Evolutionary conservation across 257 asterid genomes (phyloP), one percentile per base, ranked within the genome.

Genomic region (Lantana camara): DNA sequence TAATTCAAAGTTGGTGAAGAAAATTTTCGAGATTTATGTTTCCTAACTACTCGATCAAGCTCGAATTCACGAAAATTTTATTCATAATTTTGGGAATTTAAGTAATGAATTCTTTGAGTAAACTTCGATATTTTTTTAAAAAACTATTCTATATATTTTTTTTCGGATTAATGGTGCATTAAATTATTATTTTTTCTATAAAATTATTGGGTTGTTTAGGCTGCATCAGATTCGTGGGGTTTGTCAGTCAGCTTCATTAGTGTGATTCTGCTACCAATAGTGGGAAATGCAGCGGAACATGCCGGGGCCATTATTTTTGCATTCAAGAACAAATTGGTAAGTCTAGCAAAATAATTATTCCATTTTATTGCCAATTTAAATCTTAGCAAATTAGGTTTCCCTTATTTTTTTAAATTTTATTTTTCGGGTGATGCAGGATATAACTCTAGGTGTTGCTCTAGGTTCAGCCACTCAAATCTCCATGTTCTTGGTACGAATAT

Each of bases 261-360:
- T 27, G 76, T 93, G 22, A 93, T 93, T 74, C 64, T 93, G 63
- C 82, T 93, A 45, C 99, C 99, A 40, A 90, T 93, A 60, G 97
- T 85, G 51, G 99, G 99, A 50, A 93, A 93, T 55, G 97, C 99
- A 46, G 96, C 96, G 4, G 99, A 93, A 67, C 99, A 93, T 58
- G 96, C 99, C 0, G 99, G 95, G 35, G 95, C 99, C 9, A 45
- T 90, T 70, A 90, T 90, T 57, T 93, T 93, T 64, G 97, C 99
- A 14, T 87, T 85, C 72, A 93, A 85, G 66, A 88, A 93, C 79
- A 93, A 93, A 76, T 76, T 93, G 91, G 98, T 89, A 5, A 74
- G 80, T 19, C 30, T 42, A 24, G 24, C 20, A 14, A n/a, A 9
- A 37, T 0, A 7, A 12, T 4, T 9, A 1, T 50, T 5, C 40